Evolutionary conservation across 495 filamentous ascomycete species (phyloP), one percentile per base, ranked within the genome.

Genomic region (Neurospora terricola): DNA sequence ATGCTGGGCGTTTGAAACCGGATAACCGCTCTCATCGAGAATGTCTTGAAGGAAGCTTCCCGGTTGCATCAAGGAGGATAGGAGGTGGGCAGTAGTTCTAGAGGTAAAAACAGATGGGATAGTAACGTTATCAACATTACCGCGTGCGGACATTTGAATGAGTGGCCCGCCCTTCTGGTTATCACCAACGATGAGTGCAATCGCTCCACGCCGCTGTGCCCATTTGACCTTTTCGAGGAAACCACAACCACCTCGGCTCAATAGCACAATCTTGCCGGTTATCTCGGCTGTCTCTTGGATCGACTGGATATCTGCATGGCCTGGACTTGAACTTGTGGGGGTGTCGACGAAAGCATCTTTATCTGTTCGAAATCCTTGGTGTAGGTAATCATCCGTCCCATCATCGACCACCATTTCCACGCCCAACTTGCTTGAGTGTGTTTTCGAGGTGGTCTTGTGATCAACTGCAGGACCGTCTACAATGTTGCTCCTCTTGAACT

Each of bases 221-320:
- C 96, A 99, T 79, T 94, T 94, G 72, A 94, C 93, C 81, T 99
- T 99, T 77, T 98, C 95, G 45, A 98, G 82, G 80, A 99, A 99
- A 16, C 96, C 96, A 81, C 96, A 99, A 18, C 96, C 96, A 38
- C 96, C 96, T 43, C 96, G 89, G 76, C 92, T 95, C 70, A 99
- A 84, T 37, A 99, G 81, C 5, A 96, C 95, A 69, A 98, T 88
- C 77, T 96, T 98, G 71, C 96, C 96, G 36, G 90, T 88, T 76
- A 99, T 98, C 80, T 98, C 96, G 7, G 96, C 95, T 71, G 90
- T 90, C 82, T 98, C 94, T 82, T 99, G 96, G 70, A 98, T 83
- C 0, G 92, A 96, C 80, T 98, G 94, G 72, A 98, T 98, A 80
- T 98, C 95, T 42, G 94, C 94, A 82, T 98, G 94, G 18, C 78